Evolutionary conservation across 2,329 filamentous ascomycete species (phyloP).

Genomic region (Fusarium sp.): DNA sequence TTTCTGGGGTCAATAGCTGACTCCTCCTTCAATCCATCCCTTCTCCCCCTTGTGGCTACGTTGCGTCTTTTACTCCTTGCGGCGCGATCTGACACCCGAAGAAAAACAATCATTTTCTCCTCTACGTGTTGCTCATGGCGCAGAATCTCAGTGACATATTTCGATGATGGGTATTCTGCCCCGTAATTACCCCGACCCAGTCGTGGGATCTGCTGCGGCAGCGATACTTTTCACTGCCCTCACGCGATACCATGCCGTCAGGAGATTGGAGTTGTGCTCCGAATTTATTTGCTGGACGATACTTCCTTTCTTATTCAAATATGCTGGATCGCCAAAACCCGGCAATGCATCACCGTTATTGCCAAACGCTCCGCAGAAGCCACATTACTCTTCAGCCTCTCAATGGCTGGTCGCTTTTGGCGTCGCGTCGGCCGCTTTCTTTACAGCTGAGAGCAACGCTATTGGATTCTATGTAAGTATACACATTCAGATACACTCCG

Average conservation of each 20-base stretch:
- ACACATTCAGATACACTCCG: accelerated
- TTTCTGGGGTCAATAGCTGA: background rate
- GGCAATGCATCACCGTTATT: accelerated
- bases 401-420: slow-evolving; percentile 30
- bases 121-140: background rate
- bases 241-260: slow-evolving; percentile 34
- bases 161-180: background rate
- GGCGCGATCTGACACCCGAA: background rate
- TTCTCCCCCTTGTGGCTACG: background rate
- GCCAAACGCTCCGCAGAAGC: background rate
- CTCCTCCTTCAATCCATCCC: background rate
- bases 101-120: too few relatives aligned
- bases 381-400: background rate
- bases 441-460: slow-evolving; percentile 29
- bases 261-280: slow-evolving; percentile 49
- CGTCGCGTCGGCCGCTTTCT: slow-evolving; percentile 25
- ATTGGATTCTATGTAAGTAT: slow-evolving; percentile 13
- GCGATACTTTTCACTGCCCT: slow-evolving; percentile 48
- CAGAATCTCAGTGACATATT: background rate
- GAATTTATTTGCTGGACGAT: slow-evolving; percentile 53
- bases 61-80: background rate
- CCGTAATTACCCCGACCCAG: slow-evolving; percentile 1
- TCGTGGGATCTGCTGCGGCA: slow-evolving; percentile 17
- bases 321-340: background rate
- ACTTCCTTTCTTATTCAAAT: slow-evolving; percentile 45